phyloP scores from a whole-genome alignment of 2,329 filamentous ascomycete genomes.

The Fusarium miscanthi region DNA sequence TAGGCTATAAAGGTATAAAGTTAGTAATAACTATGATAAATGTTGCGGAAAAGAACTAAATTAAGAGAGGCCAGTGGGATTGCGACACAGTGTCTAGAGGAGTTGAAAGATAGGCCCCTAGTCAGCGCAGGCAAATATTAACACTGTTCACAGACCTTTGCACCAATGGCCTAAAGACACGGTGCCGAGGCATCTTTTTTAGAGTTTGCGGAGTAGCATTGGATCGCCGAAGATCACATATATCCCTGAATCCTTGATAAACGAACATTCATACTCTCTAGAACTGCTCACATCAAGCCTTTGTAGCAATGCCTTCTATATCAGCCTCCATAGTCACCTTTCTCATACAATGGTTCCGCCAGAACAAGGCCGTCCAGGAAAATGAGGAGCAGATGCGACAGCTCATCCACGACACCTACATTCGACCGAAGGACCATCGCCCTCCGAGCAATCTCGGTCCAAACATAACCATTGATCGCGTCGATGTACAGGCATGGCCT shows the following conservation, averaged over 20 bases:
- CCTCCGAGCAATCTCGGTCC: neutral
- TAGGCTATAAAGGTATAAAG: neutral
- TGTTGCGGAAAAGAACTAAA: rapidly evolving
- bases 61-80: rapidly evolving
- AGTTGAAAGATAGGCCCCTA: no score
- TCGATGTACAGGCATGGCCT: slow-evolving; percentile 2
- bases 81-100: no score
- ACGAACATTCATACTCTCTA: rapidly evolving
- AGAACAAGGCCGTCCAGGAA: neutral
- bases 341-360: neutral
- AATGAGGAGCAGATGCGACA: neutral
- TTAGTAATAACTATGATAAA: rapidly evolving
- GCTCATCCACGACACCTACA: neutral
- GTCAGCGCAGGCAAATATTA: no score
- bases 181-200: neutral
- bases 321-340: neutral
- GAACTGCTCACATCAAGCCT: rapidly evolving
- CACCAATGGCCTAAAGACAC: no score
- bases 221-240: no score
- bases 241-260: no score
- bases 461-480: neutral
- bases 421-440: neutral
- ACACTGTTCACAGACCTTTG: no score
- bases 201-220: neutral
- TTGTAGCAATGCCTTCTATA: neutral